These are phyloP conservation scores for Tolypocladium sp. DNA, from an alignment of 2,329 filamentous ascomycete genomes.

Conservation along the genomic window DNA sequence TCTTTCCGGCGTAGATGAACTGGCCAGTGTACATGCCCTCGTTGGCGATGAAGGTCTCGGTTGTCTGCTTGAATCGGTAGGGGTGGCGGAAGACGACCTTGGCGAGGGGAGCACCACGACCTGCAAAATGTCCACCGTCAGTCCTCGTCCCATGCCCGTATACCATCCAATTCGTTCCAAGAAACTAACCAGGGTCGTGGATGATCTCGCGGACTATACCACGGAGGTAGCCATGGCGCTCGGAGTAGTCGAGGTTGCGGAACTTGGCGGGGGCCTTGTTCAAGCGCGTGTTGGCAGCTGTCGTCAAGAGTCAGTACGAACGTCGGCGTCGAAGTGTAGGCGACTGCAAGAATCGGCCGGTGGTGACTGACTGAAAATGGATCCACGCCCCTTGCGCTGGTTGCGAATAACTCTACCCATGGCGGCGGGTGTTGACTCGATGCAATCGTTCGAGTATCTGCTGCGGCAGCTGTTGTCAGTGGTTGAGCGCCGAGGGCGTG, in stretches of 20 bases:
- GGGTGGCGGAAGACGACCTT: constrained; percentile 95
- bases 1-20: constrained; percentile 99
- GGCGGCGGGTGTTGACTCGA: constrained; percentile 25
- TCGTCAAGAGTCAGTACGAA: constrained; percentile 20
- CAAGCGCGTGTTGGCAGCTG: constrained; percentile 76
- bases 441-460: constrained; percentile 23
- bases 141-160: constrained; percentile 10
- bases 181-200: constrained; percentile 73
- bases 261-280: constrained; percentile 84
- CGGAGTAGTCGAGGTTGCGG: constrained; percentile 91
- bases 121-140: constrained; percentile 19
- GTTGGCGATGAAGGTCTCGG: constrained; percentile 99
- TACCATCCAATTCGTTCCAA: constrained; percentile 8
- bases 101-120: constrained; percentile 92
- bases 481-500: constrained; percentile 8
- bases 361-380: constrained; percentile 44
- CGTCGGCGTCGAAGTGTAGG: constrained; percentile 6
- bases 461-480: constrained; percentile 6
- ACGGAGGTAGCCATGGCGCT: constrained; percentile 95
- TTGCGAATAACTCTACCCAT: constrained; percentile 58
- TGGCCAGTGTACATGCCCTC: constrained; percentile 99
- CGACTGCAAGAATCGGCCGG: constrained; percentile 11
- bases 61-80: constrained; percentile 95
- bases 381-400: constrained; percentile 53
- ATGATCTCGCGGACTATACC: constrained; percentile 98